Percentiles rank a stretch among this genome's conserved stretches.
These are phyloP conservation scores for Chalciporus chontae DNA, from an alignment of 768 basidiomycete genomes.

Conservation along the genomic window DNA sequence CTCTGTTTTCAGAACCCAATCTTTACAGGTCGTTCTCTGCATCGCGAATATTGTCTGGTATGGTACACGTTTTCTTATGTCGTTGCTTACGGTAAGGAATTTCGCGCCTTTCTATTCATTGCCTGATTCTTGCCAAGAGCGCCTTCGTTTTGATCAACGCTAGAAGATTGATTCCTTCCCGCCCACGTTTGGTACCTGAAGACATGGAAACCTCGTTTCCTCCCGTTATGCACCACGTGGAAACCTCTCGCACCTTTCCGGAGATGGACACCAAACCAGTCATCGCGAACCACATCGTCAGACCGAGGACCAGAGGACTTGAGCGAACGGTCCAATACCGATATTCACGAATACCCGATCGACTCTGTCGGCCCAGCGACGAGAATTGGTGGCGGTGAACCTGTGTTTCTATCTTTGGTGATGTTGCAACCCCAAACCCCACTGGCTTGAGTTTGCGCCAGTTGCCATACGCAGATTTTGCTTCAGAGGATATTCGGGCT, in stretches of 20 bases:
- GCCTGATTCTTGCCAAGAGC: constrained; percentile 30
- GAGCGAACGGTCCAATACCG: constrained; percentile 23
- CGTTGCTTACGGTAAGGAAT: constrained; percentile 41
- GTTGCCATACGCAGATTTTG: background rate
- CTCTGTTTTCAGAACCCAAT: constrained; percentile 24
- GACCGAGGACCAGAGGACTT: background rate
- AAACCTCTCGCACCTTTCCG: background rate
- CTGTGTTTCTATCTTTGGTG: background rate
- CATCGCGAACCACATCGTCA: background rate
- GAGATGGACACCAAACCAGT: constrained; percentile 8
- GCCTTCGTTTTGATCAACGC: constrained; percentile 33
- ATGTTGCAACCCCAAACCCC: constrained; percentile 8
- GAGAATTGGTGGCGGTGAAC: constrained; percentile 20
- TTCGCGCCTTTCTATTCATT: background rate
- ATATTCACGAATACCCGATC: constrained; percentile 47
- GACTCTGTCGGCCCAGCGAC: constrained; percentile 33
- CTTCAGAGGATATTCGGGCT: no score
- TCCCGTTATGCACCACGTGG: background rate
- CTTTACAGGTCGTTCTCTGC: constrained; percentile 23
- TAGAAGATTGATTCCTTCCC: constrained; percentile 14
- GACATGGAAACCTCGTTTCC: background rate
- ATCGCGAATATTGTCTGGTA: constrained; percentile 29
- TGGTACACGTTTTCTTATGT: constrained; percentile 31
- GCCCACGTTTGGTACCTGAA: background rate
- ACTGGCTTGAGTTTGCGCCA: no score